Base-by-base conservation (phyloP, 1,139 yeast species). In the Yamadazyma trypodendri region DNA sequence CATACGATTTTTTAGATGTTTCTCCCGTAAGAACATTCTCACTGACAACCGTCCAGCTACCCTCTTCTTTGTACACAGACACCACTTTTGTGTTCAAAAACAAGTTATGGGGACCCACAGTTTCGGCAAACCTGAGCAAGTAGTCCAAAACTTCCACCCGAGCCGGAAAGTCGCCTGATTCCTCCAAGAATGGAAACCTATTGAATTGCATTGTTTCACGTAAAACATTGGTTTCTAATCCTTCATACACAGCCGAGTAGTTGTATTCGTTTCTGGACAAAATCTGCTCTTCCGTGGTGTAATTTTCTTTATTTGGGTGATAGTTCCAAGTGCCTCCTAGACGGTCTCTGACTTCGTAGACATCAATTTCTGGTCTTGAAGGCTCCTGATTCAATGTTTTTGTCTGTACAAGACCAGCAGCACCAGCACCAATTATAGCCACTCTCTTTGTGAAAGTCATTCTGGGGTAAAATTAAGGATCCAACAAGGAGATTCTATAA, bases 361-460 rank as follows among this genome's bases (percentile, higher is more conserved):
- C 50, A 39, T 70, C 75, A 21, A 73, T 58, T 9, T 48, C 51
- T 43, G 65, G 55, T 3, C 46, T 38, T 1, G 9, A 12, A 3
- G 75, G 71, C 43, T 74, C 79, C 20, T 57, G 43, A 1, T 68
- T 62, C 22, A 73, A 49, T 0, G 77, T 72, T 35, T 72, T 70
- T 2, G 75, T 75, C 13, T 62, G 63, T 0, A 75, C 77, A n/a
- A 73, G 50, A 0, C 79, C 81, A 3, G 68, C 56, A 1, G 78
- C 76, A 0, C 80, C 81, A 3, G 75, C 79, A 4, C 81, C 81
- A 16, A 75, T 62, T 8, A 75, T 57, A 3, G 77, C 77, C 27
- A 70, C 41, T 24, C 51, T 46, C 24, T 38, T 39, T 4, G 15
- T 28, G 12, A 28, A 17, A 4, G 31, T 28, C 31, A 28, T 28